Conservation (phyloP, 2,329 filamentous ascomycete species). For the Sarocladiaceae sp. region DNA sequence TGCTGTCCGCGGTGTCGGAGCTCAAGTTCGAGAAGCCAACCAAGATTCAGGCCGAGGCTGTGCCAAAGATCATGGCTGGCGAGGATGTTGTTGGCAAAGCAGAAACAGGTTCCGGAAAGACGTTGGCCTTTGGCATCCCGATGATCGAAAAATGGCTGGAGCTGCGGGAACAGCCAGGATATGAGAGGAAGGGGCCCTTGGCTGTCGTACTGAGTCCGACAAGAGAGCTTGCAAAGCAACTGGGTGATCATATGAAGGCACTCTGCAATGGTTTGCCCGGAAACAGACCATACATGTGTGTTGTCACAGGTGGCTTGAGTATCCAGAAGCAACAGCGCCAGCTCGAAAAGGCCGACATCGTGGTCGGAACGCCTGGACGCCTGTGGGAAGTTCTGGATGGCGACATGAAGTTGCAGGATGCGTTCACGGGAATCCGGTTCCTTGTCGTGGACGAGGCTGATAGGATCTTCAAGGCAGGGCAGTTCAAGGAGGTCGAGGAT, state of each 20-base stretch:
- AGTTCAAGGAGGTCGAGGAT: slow-evolving; percentile 91
- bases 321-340: slow-evolving; percentile 93
- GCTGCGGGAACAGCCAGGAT: slow-evolving; percentile 29
- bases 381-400: slow-evolving; percentile 90
- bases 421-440: slow-evolving; percentile 72
- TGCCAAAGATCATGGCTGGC: slow-evolving; percentile 77
- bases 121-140: slow-evolving; percentile 88
- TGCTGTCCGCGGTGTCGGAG: slow-evolving; percentile 70
- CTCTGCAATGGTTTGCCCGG: slow-evolving; percentile 60
- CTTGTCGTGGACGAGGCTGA: slow-evolving; percentile 94
- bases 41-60: slow-evolving; percentile 71
- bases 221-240: slow-evolving; percentile 87
- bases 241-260: slow-evolving; percentile 75
- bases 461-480: slow-evolving; percentile 82
- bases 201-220: slow-evolving; percentile 88
- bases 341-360: slow-evolving; percentile 78
- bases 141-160: slow-evolving; percentile 81
- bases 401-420: slow-evolving; percentile 62
- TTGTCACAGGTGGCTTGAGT: slow-evolving; percentile 86
- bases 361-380: slow-evolving; percentile 89
- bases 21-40: slow-evolving; percentile 80
- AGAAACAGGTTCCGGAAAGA: slow-evolving; percentile 94
- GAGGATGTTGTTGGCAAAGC: slow-evolving; percentile 95
- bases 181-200: slow-evolving; percentile 48
- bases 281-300: slow-evolving; percentile 66